Percentiles rank a stretch among this genome's conserved stretches.
Evolutionary conservation across 129 eudicot species (phyloP).

Genomic region (Chrysanthemum seticuspe): DNA sequence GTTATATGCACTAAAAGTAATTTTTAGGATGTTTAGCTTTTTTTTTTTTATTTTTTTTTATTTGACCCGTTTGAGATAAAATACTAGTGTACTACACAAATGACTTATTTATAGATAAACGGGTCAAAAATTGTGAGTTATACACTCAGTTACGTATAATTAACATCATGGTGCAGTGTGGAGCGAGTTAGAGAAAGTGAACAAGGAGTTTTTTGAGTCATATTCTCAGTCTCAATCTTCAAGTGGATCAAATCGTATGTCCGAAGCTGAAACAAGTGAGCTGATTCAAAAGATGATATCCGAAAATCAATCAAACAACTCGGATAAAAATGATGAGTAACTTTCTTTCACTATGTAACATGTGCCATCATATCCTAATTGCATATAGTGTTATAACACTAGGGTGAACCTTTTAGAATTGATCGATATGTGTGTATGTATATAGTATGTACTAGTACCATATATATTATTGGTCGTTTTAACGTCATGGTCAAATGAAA

Average conservation of each 20-base stretch:
- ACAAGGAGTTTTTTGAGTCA: conserved; percentile 81
- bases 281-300: conserved; percentile 70
- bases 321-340: conserved; percentile 36
- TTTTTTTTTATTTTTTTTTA: not conserved
- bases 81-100: not conserved
- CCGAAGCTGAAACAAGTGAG: conserved; percentile 66
- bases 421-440: conserved; percentile 8
- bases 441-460: not conserved
- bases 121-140: too few species aligned
- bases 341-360: not conserved
- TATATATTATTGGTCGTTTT: conserved; percentile 23
- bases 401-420: not conserved
- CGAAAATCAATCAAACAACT: conserved; percentile 40
- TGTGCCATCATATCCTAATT: not conserved
- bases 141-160: not conserved
- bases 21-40: not conserved
- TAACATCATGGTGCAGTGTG: conserved; percentile 47
- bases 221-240: conserved; percentile 53
- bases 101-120: too few species aligned
- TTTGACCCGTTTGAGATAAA: conserved; percentile 1
- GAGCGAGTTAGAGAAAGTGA: conserved; percentile 80
- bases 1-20: not conserved
- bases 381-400: not conserved
- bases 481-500: conserved; percentile 10
- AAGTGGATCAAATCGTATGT: conserved; percentile 48